phyloP scores from a whole-genome alignment of 2,329 filamentous ascomycete genomes.

The Ampelomyces quisqualis region DNA sequence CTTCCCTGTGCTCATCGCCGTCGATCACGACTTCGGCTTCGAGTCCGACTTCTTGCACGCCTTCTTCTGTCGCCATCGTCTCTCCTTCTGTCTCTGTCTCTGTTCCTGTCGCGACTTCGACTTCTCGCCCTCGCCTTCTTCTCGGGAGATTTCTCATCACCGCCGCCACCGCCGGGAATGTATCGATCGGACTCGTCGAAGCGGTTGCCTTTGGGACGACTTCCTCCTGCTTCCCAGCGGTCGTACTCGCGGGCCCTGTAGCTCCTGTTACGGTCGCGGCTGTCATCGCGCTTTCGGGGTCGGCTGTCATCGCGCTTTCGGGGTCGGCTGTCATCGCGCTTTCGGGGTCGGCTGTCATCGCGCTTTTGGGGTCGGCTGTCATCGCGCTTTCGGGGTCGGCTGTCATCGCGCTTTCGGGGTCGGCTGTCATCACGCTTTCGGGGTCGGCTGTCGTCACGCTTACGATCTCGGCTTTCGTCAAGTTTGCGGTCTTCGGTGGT shows the following conservation, averaged over 20 bases:
- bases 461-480: constrained; percentile 28
- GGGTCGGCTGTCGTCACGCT: constrained; percentile 28
- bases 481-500: constrained; percentile 3
- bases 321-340: no score
- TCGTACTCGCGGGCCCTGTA: constrained; percentile 49
- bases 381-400: constrained; percentile 20
- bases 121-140: constrained; percentile 33
- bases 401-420: constrained; percentile 39
- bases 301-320: constrained; percentile 16
- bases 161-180: constrained; percentile 23
- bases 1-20: no score
- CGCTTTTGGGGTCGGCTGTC: constrained; percentile 30
- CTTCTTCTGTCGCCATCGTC: constrained; percentile 20
- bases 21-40: constrained; percentile 21
- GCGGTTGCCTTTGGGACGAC: constrained; percentile 23
- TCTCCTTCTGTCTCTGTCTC: constrained; percentile 11
- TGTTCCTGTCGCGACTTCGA: constrained; percentile 18
- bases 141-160: constrained; percentile 20
- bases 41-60: constrained; percentile 17
- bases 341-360: constrained; percentile 30
- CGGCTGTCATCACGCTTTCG: constrained; percentile 42
- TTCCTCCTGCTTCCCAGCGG: constrained; percentile 32
- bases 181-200: constrained; percentile 38
- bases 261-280: constrained; percentile 40
- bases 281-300: constrained; percentile 35